Percentiles rank a stretch among this genome's conserved stretches.
Evolutionary conservation across 2,329 filamentous ascomycete genomes (phyloP).

Genomic region (Raffaelea arxii): DNA sequence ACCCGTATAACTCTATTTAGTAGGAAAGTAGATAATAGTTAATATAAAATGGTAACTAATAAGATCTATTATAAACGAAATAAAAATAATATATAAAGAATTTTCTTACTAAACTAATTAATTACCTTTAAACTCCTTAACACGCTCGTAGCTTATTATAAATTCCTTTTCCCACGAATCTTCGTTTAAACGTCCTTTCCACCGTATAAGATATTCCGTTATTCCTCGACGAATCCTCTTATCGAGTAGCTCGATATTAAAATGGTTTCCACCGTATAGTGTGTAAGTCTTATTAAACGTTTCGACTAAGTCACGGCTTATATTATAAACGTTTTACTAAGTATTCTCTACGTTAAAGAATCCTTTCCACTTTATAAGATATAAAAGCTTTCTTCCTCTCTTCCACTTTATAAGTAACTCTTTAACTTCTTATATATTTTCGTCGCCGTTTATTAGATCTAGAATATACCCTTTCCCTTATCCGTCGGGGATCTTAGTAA

Average conservation of each 20-base stretch:
- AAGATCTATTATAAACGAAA: too few relatives aligned
- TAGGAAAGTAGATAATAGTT: neutral
- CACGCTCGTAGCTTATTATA: neutral
- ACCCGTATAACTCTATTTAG: neutral
- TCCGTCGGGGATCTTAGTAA: neutral
- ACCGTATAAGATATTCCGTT: neutral
- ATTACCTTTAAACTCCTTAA: neutral
- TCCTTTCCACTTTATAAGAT: too few relatives aligned
- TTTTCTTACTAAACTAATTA: too few relatives aligned
- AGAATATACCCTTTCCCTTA: neutral
- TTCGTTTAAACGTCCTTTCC: neutral
- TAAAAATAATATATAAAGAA: too few relatives aligned
- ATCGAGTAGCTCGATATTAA: neutral
- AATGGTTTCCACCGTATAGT: neutral
- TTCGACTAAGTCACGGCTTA: neutral
- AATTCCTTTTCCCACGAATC: neutral
- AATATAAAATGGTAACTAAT: neutral
- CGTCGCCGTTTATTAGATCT: too few relatives aligned
- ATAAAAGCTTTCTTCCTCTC: too few relatives aligned
- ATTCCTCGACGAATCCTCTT: neutral
- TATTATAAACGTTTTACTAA: too few relatives aligned
- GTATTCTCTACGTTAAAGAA: too few relatives aligned
- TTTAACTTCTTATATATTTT: too few relatives aligned
- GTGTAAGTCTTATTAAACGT: neutral
- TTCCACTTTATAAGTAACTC: too few relatives aligned